Conservation (phyloP, 805 yeast genomes). For the Candida boleticola region DNA sequence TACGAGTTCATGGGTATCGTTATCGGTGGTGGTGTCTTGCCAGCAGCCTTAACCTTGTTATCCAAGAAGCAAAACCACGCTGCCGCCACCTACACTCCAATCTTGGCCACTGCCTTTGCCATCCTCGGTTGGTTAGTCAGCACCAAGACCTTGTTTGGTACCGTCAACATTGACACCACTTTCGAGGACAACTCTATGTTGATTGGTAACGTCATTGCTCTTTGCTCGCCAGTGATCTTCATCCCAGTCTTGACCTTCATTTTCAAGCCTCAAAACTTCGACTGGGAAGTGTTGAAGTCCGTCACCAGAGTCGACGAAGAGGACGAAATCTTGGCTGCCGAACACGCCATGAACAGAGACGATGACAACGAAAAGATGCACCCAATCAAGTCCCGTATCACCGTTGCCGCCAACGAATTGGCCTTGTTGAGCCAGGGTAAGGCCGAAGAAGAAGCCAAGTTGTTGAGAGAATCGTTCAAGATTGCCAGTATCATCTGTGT, state of each 20-base stretch:
- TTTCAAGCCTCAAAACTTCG: slow-evolving; percentile 71
- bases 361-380: slow-evolving; percentile 23
- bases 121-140: slow-evolving; percentile 55
- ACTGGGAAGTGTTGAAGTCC: slow-evolving; percentile 60
- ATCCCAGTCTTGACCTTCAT: slow-evolving; percentile 63
- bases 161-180: slow-evolving; percentile 44
- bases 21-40: slow-evolving; percentile 82
- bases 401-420: slow-evolving; percentile 39
- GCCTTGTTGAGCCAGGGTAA: slow-evolving; percentile 23
- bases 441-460: slow-evolving; percentile 48
- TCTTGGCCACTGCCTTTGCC: slow-evolving; percentile 72
- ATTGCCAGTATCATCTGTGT: slow-evolving; percentile 61
- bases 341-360: slow-evolving; percentile 7
- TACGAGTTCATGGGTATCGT: slow-evolving; percentile 89
- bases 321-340: slow-evolving; percentile 54
- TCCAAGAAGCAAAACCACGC: slow-evolving; percentile 62
- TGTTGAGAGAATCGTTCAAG: slow-evolving; percentile 56
- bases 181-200: slow-evolving; percentile 88
- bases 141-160: slow-evolving; percentile 33
- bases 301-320: slow-evolving; percentile 72
- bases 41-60: slow-evolving; percentile 63
- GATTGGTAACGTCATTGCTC: slow-evolving; percentile 82
- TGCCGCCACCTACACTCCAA: slow-evolving; percentile 77
- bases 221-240: slow-evolving; percentile 66
- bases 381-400: slow-evolving; percentile 38